A percentile compares a stretch with the other conserved stretches of the same genome.
Evolutionary conservation across 1,139 yeast species (phyloP).

Genomic region (Nakaseomyces bracarensis): DNA sequence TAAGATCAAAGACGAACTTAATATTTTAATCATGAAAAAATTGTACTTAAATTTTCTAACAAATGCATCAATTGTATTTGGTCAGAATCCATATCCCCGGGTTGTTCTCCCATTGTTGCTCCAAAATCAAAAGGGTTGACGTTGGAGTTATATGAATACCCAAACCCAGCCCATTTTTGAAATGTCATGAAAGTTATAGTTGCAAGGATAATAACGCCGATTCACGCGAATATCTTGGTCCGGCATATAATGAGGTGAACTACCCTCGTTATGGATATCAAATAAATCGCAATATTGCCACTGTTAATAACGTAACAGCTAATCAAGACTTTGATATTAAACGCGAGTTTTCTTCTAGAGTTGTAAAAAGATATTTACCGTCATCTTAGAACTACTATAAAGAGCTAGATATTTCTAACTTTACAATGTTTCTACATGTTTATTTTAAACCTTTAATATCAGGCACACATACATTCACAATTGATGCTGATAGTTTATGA

Average conservation of each 20-base stretch:
- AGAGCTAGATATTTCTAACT: background rate
- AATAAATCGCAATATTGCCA: background rate
- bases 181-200: too few species aligned
- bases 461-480: background rate
- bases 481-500: conserved; percentile 1
- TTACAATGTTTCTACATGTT: conserved; percentile 1
- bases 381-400: background rate
- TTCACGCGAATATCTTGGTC: too few species aligned
- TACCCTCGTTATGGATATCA: background rate
- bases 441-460: background rate
- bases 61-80: too few species aligned
- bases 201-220: too few species aligned
- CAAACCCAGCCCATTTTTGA: too few species aligned
- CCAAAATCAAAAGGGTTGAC: too few species aligned
- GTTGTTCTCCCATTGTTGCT: too few species aligned
- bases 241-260: background rate
- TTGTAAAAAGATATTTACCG: background rate
- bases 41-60: too few species aligned
- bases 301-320: background rate
- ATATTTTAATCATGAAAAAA: too few species aligned
- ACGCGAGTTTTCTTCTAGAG: background rate
- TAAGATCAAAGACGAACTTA: too few species aligned
- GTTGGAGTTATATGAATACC: too few species aligned
- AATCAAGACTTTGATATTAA: background rate
- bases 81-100: too few species aligned